Conservation (phyloP, 495 filamentous ascomycete species). For the Opeltia flavorubescens region DNA sequence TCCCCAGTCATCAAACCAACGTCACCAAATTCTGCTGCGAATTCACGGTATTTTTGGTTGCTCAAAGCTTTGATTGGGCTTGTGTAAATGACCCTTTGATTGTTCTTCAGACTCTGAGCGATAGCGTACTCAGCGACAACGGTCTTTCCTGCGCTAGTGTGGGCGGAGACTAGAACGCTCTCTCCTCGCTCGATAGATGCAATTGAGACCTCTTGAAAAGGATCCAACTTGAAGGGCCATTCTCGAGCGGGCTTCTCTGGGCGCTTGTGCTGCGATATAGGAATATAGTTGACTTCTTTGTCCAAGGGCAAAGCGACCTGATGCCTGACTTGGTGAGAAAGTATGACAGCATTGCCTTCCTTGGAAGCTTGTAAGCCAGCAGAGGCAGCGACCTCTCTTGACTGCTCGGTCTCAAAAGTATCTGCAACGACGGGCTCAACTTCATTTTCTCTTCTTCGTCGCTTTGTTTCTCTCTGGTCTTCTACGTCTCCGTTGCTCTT, state of each 20-base stretch:
- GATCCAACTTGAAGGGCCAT: constrained; percentile 85
- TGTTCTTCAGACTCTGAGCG: constrained; percentile 89
- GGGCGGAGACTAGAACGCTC: constrained; percentile 91
- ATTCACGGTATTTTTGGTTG: constrained; percentile 97
- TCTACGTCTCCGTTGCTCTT: constrained; percentile 13
- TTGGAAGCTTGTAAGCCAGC: constrained; percentile 63
- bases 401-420: constrained; percentile 90
- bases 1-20: constrained; percentile 98
- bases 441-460: constrained; percentile 56
- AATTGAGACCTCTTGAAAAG: constrained; percentile 88
- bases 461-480: constrained; percentile 49
- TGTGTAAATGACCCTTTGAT: constrained; percentile 97
- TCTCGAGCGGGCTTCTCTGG: constrained; percentile 69
- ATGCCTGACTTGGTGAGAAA: constrained; percentile 96
- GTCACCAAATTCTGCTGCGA: constrained; percentile 87
- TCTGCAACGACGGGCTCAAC: constrained; percentile 80
- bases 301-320: constrained; percentile 89
- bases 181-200: constrained; percentile 88
- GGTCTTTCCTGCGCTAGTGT: constrained; percentile 95
- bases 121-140: constrained; percentile 98
- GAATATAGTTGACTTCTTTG: constrained; percentile 63
- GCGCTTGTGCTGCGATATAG: constrained; percentile 77
- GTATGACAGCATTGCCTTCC: constrained; percentile 52
- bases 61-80: constrained; percentile 97
- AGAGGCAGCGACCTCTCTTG: constrained; percentile 69